Base-by-base conservation (phyloP, 1,284 basidiomycete genomes). In the Jaminaea rosea region DNA sequence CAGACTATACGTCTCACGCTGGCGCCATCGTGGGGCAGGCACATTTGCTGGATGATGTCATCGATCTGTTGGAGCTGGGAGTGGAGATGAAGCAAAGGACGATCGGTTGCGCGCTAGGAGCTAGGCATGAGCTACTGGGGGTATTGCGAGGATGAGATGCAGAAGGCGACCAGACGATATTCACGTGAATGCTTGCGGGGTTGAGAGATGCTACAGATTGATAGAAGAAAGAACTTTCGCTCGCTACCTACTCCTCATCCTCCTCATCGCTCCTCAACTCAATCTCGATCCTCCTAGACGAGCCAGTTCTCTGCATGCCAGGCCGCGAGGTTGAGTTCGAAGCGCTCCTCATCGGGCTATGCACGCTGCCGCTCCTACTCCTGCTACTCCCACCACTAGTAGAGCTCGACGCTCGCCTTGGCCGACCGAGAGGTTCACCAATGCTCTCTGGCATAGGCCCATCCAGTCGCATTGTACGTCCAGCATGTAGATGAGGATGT, bases 1-100 rank as follows among this genome's bases (percentile, higher is more conserved):
- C 62, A 2, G 62, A 72, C 49, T 62, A 55, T 48, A 52, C 55
- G 4, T 59, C 61, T 1, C 65, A 69, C 45, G 63, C 68, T 7
- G 70, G 65, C 13, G 63, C 65, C 19, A 77, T 82, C 0, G 86
- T 89, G 0, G 93, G 91, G 0, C 90, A 93, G 72, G 90, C 92
- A 0, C 90, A 96, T 75, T 78, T 97, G 15, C 78, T 98, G 3
- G 92, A 96, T 67, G 89, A 97, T 72, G 76, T 97, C 37, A 90
- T 97, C 54, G 68, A 74, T 49, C 50, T 68, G 46, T 67, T 75
- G 27, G 72, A 88, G 82, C 79, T 88, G 26, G 84, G 87, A 21
- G 61, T 69, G 17, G 56, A 69, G 46, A 79, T 88, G 52, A 79
- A 84, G 49, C 76, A 80, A 26, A 81, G 88, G 78, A 89, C 87